Evolutionary conservation across 2,329 filamentous ascomycete genomes (phyloP), one percentile per base, ranked within the genome.

Genomic region (Beauveria sp.): DNA sequence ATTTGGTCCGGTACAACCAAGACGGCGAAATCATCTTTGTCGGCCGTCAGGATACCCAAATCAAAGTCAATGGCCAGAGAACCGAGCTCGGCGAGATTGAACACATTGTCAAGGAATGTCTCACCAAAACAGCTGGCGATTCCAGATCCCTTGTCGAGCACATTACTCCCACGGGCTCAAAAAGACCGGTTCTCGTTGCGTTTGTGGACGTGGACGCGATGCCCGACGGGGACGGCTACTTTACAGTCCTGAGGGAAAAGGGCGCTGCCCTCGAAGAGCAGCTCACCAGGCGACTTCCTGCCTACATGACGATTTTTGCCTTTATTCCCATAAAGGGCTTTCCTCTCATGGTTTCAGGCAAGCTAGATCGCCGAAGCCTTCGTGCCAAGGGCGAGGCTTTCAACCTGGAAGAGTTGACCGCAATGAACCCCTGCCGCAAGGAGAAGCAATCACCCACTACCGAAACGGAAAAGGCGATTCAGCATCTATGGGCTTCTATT

Each of bases 21-120:
- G 60, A 64, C 5, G 65, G 56, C 38, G 9, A 74, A 12, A 74
- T 84, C 52, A 67, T 75, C 3, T 84, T 80, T 62, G 71, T 83
- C 55, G 83, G 83, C 34, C 78, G 86, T 34, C 84, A 83, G 65
- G 85, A 88, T 66, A 79, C 78, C 20, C 84, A 84, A 69, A 79
- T 86, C 60, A 88, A 89, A 70, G 70, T 87, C 38, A 76, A 78
- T 20, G 87, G 87, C 42, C 84, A 81, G 64, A 73, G 85, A 56
- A 78, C 85, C 65, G 88, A 81, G 70, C 73, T 81, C 60, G 76
- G 75, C 42, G 78, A 75, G 63, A 76, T 81, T 12, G 78, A 80
- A 62, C 72, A 76, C 60, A 73, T 79, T 61, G 75, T 79, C 65
- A 68, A 71, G 4, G 67, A 67, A 16, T 73, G 75, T 28, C 67